These are phyloP conservation scores for Goniomonas avonlea DNA, from an alignment of 78 protist species.

Conservation along the genomic window DNA sequence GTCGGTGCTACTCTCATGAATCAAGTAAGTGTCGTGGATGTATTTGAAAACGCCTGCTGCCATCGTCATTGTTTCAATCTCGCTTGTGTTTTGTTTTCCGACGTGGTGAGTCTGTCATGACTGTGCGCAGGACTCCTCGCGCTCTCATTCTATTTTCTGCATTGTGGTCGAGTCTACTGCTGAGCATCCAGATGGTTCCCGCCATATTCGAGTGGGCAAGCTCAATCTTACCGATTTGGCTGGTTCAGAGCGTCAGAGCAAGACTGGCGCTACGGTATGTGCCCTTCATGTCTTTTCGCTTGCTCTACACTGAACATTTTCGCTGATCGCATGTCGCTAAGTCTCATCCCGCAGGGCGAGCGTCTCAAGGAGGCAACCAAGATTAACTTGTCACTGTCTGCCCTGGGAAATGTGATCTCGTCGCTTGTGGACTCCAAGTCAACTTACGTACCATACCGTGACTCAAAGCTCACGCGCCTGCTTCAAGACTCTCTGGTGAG, in stretches of 20 bases:
- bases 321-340: background rate
- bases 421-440: slow-evolving; percentile 59
- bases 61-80: too few relatives aligned
- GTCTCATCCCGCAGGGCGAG: slow-evolving; percentile 54
- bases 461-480: slow-evolving; percentile 74
- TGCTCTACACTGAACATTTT: background rate
- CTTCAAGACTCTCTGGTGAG: slow-evolving; percentile 34
- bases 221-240: slow-evolving; percentile 84
- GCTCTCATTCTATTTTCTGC: slow-evolving; percentile 69
- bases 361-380: slow-evolving; percentile 63
- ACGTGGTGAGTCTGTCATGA: too few relatives aligned
- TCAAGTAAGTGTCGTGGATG: too few relatives aligned
- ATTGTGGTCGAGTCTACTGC: slow-evolving; percentile 33
- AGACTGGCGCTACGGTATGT: slow-evolving; percentile 56
- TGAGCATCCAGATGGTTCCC: background rate
- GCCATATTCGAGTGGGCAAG: slow-evolving; percentile 35
- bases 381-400: slow-evolving; percentile 73
- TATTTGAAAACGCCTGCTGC: too few relatives aligned
- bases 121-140: slow-evolving; percentile 19
- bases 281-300: too few relatives aligned
- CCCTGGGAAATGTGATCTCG: slow-evolving; percentile 70
- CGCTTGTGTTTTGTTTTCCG: too few relatives aligned
- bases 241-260: slow-evolving; percentile 73
- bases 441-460: slow-evolving; percentile 77
- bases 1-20: slow-evolving; percentile 74